These are phyloP conservation scores for Corymbia citriodora DNA, from an alignment of 441 rosid genomes.

Conservation along the genomic window DNA sequence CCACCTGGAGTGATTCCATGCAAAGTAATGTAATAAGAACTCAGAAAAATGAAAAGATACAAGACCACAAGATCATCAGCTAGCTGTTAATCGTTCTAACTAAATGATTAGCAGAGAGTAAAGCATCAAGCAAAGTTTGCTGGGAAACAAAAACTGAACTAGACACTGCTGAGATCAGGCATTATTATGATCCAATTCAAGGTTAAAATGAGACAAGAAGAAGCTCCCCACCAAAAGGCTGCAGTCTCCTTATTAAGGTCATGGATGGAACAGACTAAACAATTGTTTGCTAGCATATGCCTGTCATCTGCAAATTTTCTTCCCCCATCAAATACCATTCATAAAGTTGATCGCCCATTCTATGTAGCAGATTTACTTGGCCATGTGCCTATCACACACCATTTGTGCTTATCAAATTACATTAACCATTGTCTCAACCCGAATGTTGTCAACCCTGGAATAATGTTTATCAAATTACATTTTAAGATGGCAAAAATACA, in stretches of 20 bases:
- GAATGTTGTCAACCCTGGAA: background rate
- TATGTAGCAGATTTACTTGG: background rate
- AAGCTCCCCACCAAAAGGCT: background rate
- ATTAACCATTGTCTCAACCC: background rate
- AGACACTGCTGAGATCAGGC: background rate
- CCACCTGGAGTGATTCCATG: constrained; percentile 48
- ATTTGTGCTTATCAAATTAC: background rate
- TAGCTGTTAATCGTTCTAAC: background rate
- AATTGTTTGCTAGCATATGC: background rate
- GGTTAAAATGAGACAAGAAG: background rate
- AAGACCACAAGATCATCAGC: background rate
- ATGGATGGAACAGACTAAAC: background rate
- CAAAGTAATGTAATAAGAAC: background rate
- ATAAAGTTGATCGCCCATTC: background rate
- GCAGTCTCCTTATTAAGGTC: background rate
- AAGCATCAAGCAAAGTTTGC: background rate
- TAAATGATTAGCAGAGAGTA: background rate
- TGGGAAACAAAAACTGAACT: background rate
- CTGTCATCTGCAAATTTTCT: background rate
- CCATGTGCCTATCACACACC: background rate
- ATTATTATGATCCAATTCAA: background rate
- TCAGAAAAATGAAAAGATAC: background rate
- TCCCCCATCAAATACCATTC: background rate
- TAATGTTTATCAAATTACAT: background rate
- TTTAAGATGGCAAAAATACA: background rate